phyloP scores from a whole-genome alignment of 179 eudicot genomes.

The Silene coronaria region DNA sequence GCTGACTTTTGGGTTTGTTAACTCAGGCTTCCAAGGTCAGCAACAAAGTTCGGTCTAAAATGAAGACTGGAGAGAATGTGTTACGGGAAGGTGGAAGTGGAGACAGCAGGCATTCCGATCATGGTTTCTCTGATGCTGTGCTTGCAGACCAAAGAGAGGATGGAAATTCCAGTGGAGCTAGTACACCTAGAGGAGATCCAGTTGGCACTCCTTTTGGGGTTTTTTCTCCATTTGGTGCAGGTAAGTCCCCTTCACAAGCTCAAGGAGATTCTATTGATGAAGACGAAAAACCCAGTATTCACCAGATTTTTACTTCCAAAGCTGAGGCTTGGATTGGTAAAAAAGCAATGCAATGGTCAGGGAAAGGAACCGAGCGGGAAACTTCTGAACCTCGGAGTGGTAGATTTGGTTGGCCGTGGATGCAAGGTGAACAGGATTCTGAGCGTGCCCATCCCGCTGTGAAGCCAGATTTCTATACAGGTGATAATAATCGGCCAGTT shows the following conservation, averaged over 20 bases:
- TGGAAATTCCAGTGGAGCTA: slow-evolving; percentile 80
- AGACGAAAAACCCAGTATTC: slow-evolving; percentile 54
- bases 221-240: slow-evolving; percentile 44
- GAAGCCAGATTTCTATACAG: slow-evolving; percentile 46
- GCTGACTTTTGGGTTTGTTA: slow-evolving; percentile 26
- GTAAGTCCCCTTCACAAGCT: slow-evolving; percentile 35
- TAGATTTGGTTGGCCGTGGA: slow-evolving; percentile 60
- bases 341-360: slow-evolving; percentile 75
- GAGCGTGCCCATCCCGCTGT: slow-evolving; percentile 33
- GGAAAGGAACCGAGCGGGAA: slow-evolving; percentile 70
- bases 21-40: slow-evolving; percentile 79
- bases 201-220: slow-evolving; percentile 53
- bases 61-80: slow-evolving; percentile 53
- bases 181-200: slow-evolving; percentile 73
- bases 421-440: slow-evolving; percentile 56
- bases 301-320: slow-evolving; percentile 60
- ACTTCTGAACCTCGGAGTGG: slow-evolving; percentile 42
- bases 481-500: slow-evolving; percentile 42
- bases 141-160: slow-evolving; percentile 64
- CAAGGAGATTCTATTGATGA: slow-evolving; percentile 55
- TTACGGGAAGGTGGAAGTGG: slow-evolving; percentile 67
- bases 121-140: slow-evolving; percentile 38
- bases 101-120: slow-evolving; percentile 68
- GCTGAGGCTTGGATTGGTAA: slow-evolving; percentile 91
- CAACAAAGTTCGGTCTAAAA: slow-evolving; percentile 81